These are phyloP conservation scores for Curvularia verruculosa DNA, from an alignment of 2,329 filamentous ascomycete genomes.

Conservation along the genomic window DNA sequence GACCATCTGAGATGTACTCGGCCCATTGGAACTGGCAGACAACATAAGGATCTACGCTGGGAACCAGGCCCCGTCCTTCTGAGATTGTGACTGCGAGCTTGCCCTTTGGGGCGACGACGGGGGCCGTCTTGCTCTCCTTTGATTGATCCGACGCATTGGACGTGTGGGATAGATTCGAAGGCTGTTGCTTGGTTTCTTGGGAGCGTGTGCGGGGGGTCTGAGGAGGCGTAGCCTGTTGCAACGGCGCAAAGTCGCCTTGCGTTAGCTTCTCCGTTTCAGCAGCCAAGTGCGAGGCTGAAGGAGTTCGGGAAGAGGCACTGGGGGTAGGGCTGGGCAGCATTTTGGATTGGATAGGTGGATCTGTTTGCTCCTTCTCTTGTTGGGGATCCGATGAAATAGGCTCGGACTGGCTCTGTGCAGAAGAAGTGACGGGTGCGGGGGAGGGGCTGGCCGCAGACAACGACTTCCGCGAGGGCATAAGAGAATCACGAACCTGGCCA, in stretches of 20 bases:
- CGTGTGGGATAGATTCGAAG: slow-evolving; percentile 59
- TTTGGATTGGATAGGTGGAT: slow-evolving; percentile 52
- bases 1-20: slow-evolving; percentile 90
- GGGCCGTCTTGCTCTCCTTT: slow-evolving; percentile 53
- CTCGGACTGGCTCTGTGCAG: slow-evolving; percentile 17
- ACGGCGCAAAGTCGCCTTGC: slow-evolving; percentile 67
- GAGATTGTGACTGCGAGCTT: slow-evolving; percentile 89
- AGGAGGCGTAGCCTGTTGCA: slow-evolving; percentile 84
- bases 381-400: slow-evolving; percentile 22
- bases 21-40: slow-evolving; percentile 97
- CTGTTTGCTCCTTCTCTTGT: slow-evolving; percentile 35
- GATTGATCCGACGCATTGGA: slow-evolving; percentile 52
- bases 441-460: slow-evolving; percentile 47
- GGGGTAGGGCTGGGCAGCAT: slow-evolving; percentile 59
- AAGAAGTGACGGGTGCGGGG: slow-evolving; percentile 43
- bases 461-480: slow-evolving; percentile 54
- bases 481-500: slow-evolving; percentile 92
- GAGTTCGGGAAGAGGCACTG: slow-evolving; percentile 55
- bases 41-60: slow-evolving; percentile 88
- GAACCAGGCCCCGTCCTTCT: slow-evolving; percentile 81
- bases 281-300: slow-evolving; percentile 66
- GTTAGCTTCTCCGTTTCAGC: slow-evolving; percentile 86
- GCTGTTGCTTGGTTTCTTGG: slow-evolving; percentile 58
- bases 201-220: slow-evolving; percentile 90
- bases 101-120: slow-evolving; percentile 77